Evolutionary conservation across 352 stramenopile species (phyloP).

Genomic region (Phytophthora sojae): DNA sequence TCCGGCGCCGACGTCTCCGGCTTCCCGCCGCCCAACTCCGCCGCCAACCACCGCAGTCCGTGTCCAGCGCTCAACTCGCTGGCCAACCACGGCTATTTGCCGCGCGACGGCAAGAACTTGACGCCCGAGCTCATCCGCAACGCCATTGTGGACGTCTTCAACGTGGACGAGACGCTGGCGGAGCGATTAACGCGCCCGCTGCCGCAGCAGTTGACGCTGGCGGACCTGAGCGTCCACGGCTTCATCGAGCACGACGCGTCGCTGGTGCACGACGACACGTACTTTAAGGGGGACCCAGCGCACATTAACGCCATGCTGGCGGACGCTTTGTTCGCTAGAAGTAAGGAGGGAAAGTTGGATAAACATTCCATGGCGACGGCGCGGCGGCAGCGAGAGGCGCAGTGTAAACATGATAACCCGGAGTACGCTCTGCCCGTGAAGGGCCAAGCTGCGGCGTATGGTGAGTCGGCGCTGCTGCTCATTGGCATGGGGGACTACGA

Average conservation of each 20-base stretch:
- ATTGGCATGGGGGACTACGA: conserved; percentile 36
- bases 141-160: conserved; percentile 57
- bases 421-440: conserved; percentile 48
- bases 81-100: conserved; percentile 75
- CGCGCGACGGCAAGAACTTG: conserved; percentile 65
- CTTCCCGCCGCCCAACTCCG: conserved; percentile 47
- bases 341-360: conserved; percentile 43
- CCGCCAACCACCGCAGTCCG: conserved; percentile 57
- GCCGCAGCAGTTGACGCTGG: conserved; percentile 53
- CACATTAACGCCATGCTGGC: conserved; percentile 62
- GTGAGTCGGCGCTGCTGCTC: conserved; percentile 31
- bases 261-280: conserved; percentile 72
- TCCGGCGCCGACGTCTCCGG: conserved; percentile 45
- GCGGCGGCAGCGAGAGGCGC: conserved; percentile 45
- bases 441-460: conserved; percentile 39
- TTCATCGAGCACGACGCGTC: conserved; percentile 71
- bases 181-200: conserved; percentile 42
- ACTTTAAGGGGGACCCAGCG: conserved; percentile 49
- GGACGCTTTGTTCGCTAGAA: conserved; percentile 42
- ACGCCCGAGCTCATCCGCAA: conserved; percentile 47
- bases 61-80: conserved; percentile 77
- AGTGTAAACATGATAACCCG: conserved; percentile 59
- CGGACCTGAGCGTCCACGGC: conserved; percentile 64
- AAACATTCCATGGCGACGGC: conserved; percentile 51
- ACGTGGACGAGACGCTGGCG: conserved; percentile 49